Percentiles rank a stretch among this genome's conserved stretches.
These are phyloP conservation scores for Aspergillus quadricinctus DNA, from an alignment of 2,329 filamentous ascomycete species.

Conservation along the genomic window DNA sequence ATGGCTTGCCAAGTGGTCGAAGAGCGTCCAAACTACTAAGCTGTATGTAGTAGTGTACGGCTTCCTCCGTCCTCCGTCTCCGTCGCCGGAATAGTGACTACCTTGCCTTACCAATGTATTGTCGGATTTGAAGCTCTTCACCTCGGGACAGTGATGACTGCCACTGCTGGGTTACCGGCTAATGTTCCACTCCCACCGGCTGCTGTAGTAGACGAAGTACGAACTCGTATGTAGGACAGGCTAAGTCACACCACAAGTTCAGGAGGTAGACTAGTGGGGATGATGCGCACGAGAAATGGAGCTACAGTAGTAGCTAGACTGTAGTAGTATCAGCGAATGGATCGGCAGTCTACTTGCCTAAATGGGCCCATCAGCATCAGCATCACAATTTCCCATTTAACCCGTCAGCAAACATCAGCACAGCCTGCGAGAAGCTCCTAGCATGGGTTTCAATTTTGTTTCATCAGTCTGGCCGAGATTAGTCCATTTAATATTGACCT, in stretches of 20 bases:
- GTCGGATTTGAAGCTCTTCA: neutral
- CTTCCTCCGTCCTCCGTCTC: neutral
- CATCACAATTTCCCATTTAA: neutral
- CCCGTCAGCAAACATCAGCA: neutral
- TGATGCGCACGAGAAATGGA: neutral
- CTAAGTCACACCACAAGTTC: neutral
- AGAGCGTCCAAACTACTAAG: neutral
- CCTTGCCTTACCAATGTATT: neutral
- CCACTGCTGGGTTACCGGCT: neutral
- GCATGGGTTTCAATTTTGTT: neutral
- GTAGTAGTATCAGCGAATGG: neutral
- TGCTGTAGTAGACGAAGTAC: neutral
- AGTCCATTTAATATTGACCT: neutral
- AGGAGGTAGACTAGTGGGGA: neutral
- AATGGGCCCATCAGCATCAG: neutral
- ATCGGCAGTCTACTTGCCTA: neutral
- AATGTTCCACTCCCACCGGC: neutral
- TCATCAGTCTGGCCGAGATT: neutral
- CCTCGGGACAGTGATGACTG: too few relatives aligned
- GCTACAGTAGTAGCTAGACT: neutral
- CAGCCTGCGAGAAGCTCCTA: neutral
- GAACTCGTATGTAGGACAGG: neutral
- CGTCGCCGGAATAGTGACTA: too few relatives aligned
- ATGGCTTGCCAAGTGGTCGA: neutral
- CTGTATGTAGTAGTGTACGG: neutral